Conservation (phyloP, 306 rosid genomes). For the Echinosophora koreensis region DNA sequence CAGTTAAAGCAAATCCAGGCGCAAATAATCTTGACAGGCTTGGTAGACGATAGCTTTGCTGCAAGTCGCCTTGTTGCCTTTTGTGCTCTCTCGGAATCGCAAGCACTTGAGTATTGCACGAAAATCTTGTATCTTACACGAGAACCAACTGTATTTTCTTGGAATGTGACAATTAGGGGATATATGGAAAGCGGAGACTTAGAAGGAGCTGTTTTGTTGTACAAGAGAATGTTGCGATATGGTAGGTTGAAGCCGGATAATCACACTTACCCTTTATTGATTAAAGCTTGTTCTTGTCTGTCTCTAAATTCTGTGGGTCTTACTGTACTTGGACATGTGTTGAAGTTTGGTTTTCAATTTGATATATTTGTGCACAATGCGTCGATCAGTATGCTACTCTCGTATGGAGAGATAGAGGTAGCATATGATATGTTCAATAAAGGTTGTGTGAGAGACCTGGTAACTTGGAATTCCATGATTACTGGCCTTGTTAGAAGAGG, state of each 20-base stretch:
- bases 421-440: constrained; percentile 71
- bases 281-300: constrained; percentile 69
- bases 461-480: constrained; percentile 86
- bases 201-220: constrained; percentile 60
- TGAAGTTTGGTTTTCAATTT: constrained; percentile 67
- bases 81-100: constrained; percentile 74
- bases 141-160: constrained; percentile 67
- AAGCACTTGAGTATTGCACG: constrained; percentile 60
- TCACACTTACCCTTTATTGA: constrained; percentile 72
- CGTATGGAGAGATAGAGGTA: constrained; percentile 58
- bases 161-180: constrained; percentile 81
- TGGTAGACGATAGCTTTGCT: constrained; percentile 62
- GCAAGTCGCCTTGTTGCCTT: constrained; percentile 76
- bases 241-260: constrained; percentile 65
- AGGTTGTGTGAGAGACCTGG: constrained; percentile 74
- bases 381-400: constrained; percentile 63
- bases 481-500: constrained; percentile 78
- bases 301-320: constrained; percentile 53
- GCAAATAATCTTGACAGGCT: constrained; percentile 67
- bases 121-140: constrained; percentile 51
- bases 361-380: constrained; percentile 79
- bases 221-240: constrained; percentile 62
- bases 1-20: constrained; percentile 83
- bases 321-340: constrained; percentile 68
- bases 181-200: constrained; percentile 59